A percentile compares a stretch with the other conserved stretches of the same genome.
Evolutionary conservation across 306 rosid genomes (phyloP).

Genomic region (Cucumis hystrix): DNA sequence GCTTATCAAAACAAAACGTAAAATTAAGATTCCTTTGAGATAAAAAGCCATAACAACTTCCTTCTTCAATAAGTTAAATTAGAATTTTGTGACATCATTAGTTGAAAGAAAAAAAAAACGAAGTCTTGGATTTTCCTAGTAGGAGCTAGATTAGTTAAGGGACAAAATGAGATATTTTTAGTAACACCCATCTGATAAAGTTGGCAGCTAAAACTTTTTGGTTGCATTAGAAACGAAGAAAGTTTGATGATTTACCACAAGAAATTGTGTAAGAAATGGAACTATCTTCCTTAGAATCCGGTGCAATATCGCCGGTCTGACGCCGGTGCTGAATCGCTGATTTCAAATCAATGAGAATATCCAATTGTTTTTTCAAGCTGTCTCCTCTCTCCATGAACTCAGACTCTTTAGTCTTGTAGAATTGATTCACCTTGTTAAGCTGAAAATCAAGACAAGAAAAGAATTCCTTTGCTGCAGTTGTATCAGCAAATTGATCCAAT

Average conservation of each 20-base stretch:
- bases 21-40: background rate
- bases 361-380: constrained; percentile 68
- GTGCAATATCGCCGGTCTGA: constrained; percentile 18
- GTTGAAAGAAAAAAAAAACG: background rate
- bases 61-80: background rate
- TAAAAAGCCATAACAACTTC: background rate
- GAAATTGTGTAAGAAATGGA: constrained; percentile 74
- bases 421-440: constrained; percentile 79
- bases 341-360: constrained; percentile 57
- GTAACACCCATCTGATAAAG: background rate
- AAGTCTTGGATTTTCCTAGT: background rate
- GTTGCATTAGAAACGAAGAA: background rate
- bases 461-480: constrained; percentile 71
- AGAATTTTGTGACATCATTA: background rate
- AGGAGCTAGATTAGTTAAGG: background rate
- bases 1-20: constrained; percentile 11
- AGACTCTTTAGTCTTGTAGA: constrained; percentile 58
- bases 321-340: constrained; percentile 38
- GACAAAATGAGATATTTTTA: background rate
- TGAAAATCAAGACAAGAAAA: constrained; percentile 72
- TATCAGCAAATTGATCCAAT: constrained; percentile 69
- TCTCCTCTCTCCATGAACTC: constrained; percentile 91
- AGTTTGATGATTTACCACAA: constrained; percentile 35
- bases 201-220: background rate
- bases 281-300: constrained; percentile 57